Percentiles rank a stretch among this genome's conserved stretches.
Evolutionary conservation across 106 monocot genomes (phyloP).

Genomic region (Allium fistulosum): DNA sequence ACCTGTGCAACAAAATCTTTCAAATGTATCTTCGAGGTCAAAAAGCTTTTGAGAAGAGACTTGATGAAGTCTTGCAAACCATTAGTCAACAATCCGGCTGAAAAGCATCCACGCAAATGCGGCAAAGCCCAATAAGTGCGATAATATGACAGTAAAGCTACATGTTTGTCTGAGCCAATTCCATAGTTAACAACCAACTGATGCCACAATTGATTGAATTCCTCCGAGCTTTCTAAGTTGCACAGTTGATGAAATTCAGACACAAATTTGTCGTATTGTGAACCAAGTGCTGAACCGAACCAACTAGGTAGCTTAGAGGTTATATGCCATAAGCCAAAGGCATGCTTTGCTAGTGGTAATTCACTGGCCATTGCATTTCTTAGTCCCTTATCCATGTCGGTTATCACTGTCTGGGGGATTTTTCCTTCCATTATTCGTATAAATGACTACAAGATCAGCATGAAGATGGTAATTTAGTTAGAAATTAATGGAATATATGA

Average conservation of each 20-base stretch:
- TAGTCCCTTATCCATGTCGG: constrained; percentile 58
- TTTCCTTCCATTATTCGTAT: constrained; percentile 59
- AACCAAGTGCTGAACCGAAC: constrained; percentile 46
- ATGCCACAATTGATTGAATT: constrained; percentile 57
- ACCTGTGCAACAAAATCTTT: constrained; percentile 85
- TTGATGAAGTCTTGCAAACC: constrained; percentile 37
- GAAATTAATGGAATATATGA: not conserved
- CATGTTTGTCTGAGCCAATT: constrained; percentile 50
- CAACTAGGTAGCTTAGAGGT: constrained; percentile 54
- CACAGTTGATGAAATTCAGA: constrained; percentile 42
- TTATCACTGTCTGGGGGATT: constrained; percentile 54
- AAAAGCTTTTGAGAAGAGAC: constrained; percentile 53
- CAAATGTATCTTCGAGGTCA: constrained; percentile 59
- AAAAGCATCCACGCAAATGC: constrained; percentile 52
- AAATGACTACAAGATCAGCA: constrained; percentile 43
- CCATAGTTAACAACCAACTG: constrained; percentile 60
- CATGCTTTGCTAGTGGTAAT: constrained; percentile 56
- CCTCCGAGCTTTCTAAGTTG: constrained; percentile 33
- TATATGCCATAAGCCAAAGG: constrained; percentile 57
- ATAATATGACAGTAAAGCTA: constrained; percentile 41
- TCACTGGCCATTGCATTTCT: constrained; percentile 47
- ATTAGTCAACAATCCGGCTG: constrained; percentile 36
- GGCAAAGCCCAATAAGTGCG: constrained; percentile 58
- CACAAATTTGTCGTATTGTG: constrained; percentile 53
- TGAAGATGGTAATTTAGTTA: not conserved